Conservation (phyloP, 2,329 filamentous ascomycete species). For the Aspergillus proliferans region DNA sequence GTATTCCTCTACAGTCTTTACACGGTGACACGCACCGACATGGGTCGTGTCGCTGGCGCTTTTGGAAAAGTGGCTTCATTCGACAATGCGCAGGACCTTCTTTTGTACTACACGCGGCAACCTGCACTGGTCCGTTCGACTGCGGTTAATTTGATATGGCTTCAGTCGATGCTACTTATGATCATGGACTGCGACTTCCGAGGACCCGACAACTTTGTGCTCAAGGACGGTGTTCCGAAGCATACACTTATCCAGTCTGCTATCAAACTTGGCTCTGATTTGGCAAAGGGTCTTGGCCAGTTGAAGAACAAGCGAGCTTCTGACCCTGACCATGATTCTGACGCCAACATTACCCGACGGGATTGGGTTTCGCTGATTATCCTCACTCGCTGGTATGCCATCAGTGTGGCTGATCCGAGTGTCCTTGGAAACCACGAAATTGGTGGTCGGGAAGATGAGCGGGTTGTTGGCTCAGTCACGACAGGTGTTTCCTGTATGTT, state of each 20-base stretch:
- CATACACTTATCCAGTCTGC: conserved; percentile 35
- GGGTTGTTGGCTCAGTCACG: conserved; percentile 30
- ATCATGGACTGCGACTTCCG: conserved; percentile 38
- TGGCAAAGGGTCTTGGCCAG: conserved; percentile 35
- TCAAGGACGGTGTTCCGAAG: conserved; percentile 37
- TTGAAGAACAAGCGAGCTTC: conserved; percentile 28
- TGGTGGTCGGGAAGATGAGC: conserved; percentile 33
- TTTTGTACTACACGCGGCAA: conserved; percentile 35
- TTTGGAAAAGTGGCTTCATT: conserved; percentile 33
- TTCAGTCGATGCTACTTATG: conserved; percentile 38
- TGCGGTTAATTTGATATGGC: conserved; percentile 34
- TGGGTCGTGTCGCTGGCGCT: conserved; percentile 25
- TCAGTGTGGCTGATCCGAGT: conserved; percentile 36
- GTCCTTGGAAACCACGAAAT: conserved; percentile 33
- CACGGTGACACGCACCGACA: conserved; percentile 33
- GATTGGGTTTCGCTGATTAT: conserved; percentile 36
- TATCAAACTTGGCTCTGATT: conserved; percentile 31
- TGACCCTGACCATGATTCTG: conserved; percentile 34
- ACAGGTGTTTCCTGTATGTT: conserved; percentile 35
- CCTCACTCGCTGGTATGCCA: conserved; percentile 36
- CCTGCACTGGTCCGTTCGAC: conserved; percentile 28
- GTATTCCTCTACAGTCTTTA: conserved; percentile 36
- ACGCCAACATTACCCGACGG: conserved; percentile 35
- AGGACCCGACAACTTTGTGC: conserved; percentile 36
- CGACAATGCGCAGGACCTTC: conserved; percentile 35